Conservation (phyloP, 2,329 filamentous ascomycete genomes). For the Raffaelea arxii region DNA sequence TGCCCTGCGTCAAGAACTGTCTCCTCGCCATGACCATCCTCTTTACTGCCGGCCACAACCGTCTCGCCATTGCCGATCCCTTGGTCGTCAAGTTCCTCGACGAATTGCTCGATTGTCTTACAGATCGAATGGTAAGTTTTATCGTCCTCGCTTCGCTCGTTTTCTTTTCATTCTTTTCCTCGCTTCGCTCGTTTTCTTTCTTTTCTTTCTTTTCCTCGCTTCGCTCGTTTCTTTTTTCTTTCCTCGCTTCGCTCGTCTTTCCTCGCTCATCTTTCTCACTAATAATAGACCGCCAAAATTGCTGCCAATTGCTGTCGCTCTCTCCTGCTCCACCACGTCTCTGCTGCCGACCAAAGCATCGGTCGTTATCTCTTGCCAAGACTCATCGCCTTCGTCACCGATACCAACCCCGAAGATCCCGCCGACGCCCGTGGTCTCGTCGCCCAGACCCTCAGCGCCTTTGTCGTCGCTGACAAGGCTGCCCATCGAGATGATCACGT, state of each 20-base stretch:
- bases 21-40: slow-evolving; percentile 82
- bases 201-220: background rate
- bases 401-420: slow-evolving; percentile 64
- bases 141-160: too few relatives aligned
- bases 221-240: background rate
- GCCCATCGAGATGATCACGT: slow-evolving; percentile 14
- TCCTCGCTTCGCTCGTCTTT: background rate
- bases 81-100: slow-evolving; percentile 66
- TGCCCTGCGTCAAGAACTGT: slow-evolving; percentile 87
- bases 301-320: slow-evolving; percentile 85
- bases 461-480: slow-evolving; percentile 43
- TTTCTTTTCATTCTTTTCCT: background rate
- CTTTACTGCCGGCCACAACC: slow-evolving; percentile 69
- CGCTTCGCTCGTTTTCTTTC: background rate
- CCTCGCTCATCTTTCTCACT: background rate
- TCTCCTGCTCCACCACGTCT: slow-evolving; percentile 57
- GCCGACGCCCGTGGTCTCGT: slow-evolving; percentile 64
- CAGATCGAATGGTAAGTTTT: slow-evolving; percentile 55
- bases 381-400: slow-evolving; percentile 64
- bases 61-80: slow-evolving; percentile 64
- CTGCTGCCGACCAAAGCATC: slow-evolving; percentile 64
- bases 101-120: slow-evolving; percentile 77
- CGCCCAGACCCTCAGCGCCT: slow-evolving; percentile 66
- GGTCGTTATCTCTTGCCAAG: slow-evolving; percentile 65
- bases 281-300: slow-evolving; percentile 64